These are phyloP conservation scores for Fragaria vesca DNA, from an alignment of 306 rosid species.

Conservation along the genomic window DNA sequence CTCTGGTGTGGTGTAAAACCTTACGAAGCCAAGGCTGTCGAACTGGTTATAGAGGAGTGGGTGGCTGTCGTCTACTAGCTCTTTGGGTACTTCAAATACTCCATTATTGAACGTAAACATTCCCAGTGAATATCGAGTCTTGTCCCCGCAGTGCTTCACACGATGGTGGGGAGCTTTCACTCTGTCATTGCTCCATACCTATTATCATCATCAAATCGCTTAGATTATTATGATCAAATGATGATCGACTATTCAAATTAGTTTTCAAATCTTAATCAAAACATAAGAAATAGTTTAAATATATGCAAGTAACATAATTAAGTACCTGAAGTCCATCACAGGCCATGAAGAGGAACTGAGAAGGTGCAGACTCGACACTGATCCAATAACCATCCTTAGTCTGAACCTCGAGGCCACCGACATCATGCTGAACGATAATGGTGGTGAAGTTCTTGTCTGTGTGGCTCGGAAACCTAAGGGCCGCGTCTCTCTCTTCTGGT, in stretches of 20 bases:
- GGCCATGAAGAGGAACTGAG: background rate
- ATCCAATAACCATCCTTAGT: slow-evolving; percentile 2
- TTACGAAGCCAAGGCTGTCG: background rate
- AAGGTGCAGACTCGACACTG: slow-evolving; percentile 2
- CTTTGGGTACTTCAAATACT: background rate
- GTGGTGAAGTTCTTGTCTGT: slow-evolving; percentile 10
- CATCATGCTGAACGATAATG: slow-evolving; percentile 4
- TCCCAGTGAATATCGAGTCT: background rate
- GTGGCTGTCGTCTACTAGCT: background rate
- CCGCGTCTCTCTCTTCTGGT: background rate
- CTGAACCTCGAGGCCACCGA: slow-evolving; percentile 3
- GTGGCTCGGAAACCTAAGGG: background rate
- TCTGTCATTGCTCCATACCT: background rate
- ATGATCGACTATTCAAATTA: too few species aligned
- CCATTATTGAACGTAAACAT: background rate
- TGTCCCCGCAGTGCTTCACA: slow-evolving; percentile 1
- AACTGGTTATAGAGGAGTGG: background rate
- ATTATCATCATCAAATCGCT: too few species aligned
- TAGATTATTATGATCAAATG: too few species aligned
- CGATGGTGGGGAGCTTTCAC: background rate
- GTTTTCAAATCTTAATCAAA: too few species aligned
- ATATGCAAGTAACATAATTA: too few species aligned
- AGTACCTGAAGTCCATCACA: slow-evolving; percentile 10
- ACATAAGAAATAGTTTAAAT: too few species aligned
- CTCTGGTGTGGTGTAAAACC: background rate